phyloP scores from a whole-genome alignment of 83 land plant species.

The Isoetes engelmannii region DNA sequence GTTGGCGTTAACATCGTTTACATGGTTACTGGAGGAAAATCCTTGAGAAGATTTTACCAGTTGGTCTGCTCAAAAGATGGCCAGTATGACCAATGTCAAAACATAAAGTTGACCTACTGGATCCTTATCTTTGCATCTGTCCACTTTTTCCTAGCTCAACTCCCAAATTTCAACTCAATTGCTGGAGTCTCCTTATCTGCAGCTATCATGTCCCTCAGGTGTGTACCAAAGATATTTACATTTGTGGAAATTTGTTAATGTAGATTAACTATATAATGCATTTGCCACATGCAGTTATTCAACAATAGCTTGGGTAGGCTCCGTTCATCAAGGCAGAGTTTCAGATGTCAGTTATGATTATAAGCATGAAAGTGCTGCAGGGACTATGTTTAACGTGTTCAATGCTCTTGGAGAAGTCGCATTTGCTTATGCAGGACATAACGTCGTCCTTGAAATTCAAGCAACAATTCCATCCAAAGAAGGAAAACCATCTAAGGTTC shows the following conservation, averaged over 20 bases:
- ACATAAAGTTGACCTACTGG: slow-evolving; percentile 41
- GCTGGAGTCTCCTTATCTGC: slow-evolving; percentile 67
- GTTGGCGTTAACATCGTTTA: slow-evolving; percentile 64
- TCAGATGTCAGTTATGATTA: slow-evolving; percentile 30
- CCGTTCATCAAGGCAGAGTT: slow-evolving; percentile 39
- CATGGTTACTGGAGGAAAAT: slow-evolving; percentile 68
- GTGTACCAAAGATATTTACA: background rate
- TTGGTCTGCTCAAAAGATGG: slow-evolving; percentile 23
- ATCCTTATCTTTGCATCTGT: slow-evolving; percentile 61
- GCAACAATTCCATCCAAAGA: slow-evolving; percentile 91
- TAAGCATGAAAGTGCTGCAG: slow-evolving; percentile 19
- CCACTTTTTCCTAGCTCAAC: slow-evolving; percentile 61
- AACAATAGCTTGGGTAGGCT: slow-evolving; percentile 60
- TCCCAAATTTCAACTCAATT: slow-evolving; percentile 73
- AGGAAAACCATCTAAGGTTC: slow-evolving; percentile 70
- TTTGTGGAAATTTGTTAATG: background rate
- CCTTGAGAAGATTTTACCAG: slow-evolving; percentile 44
- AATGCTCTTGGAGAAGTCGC: slow-evolving; percentile 73
- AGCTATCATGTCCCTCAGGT: slow-evolving; percentile 80
- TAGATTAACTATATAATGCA: background rate
- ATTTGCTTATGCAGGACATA: slow-evolving; percentile 93
- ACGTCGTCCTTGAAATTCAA: slow-evolving; percentile 90
- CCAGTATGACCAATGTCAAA: slow-evolving; percentile 15
- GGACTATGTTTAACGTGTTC: slow-evolving; percentile 38
- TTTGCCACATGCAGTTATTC: slow-evolving; percentile 41